Evolutionary conservation across 2,329 filamentous ascomycete species (phyloP).

Genomic region (Akanthomyces dipterigenus): DNA sequence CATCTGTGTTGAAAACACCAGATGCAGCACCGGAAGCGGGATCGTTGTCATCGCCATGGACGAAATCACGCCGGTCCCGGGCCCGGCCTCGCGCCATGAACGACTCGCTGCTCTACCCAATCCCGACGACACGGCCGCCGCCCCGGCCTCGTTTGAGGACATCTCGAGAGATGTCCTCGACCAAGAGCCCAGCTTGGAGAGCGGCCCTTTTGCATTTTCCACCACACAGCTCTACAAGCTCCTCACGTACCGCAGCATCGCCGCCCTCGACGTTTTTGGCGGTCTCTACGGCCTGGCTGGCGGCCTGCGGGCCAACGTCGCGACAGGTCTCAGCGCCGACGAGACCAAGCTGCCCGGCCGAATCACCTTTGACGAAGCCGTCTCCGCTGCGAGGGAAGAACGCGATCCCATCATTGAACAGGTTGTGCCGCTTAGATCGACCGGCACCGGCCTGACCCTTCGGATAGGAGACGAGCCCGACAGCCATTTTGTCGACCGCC

Average conservation of each 20-base stretch:
- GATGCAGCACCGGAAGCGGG: slow-evolving; percentile 15
- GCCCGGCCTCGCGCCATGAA: slow-evolving; percentile 9
- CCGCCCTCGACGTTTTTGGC: slow-evolving; percentile 45
- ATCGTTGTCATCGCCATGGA: slow-evolving; percentile 21
- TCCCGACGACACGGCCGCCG: background rate
- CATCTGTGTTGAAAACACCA: background rate
- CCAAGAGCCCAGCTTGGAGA: slow-evolving; percentile 24
- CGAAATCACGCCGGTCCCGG: slow-evolving; percentile 20
- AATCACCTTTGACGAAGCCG: slow-evolving; percentile 44
- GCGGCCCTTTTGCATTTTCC: slow-evolving; percentile 46
- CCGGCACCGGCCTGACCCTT: slow-evolving; percentile 22
- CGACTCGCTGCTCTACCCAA: background rate
- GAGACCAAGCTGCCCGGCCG: slow-evolving; percentile 39
- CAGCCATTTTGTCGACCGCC: slow-evolving; percentile 46
- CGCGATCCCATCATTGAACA: slow-evolving; percentile 20
- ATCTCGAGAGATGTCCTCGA: slow-evolving; percentile 20
- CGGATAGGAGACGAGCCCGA: slow-evolving; percentile 22
- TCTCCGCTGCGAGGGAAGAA: slow-evolving; percentile 29
- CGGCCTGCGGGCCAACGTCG: slow-evolving; percentile 42
- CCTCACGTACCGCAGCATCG: slow-evolving; percentile 41
- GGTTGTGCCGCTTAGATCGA: slow-evolving; percentile 14
- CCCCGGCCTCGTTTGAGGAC: slow-evolving; percentile 4
- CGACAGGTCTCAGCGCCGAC: slow-evolving; percentile 42
- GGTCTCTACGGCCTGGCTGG: slow-evolving; percentile 45
- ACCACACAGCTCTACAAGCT: slow-evolving; percentile 48